phyloP scores from a whole-genome alignment of 441 rosid genomes.

The Capsella rubella region DNA sequence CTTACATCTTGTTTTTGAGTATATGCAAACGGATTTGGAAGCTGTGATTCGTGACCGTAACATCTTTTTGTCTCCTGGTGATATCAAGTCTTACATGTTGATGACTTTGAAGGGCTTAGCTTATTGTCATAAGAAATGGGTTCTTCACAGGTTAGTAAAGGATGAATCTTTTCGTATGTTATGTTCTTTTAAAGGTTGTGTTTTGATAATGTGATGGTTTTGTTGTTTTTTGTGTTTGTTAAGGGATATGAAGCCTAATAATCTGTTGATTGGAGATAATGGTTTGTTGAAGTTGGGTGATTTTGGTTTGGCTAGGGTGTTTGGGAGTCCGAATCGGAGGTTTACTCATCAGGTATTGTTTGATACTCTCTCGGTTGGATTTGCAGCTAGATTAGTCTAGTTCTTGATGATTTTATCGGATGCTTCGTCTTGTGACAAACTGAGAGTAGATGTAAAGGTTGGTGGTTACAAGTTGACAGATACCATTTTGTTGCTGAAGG shows the following conservation, averaged over 20 bases:
- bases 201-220: neutral
- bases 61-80: slow-evolving; percentile 61
- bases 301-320: slow-evolving; percentile 59
- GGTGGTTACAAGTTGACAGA: neutral
- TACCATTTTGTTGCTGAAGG: neutral
- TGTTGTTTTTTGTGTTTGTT: neutral
- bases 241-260: slow-evolving; percentile 67
- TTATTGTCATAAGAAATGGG: slow-evolving; percentile 65
- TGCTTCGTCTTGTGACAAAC: neutral
- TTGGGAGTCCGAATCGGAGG: slow-evolving; percentile 62
- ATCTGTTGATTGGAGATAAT: slow-evolving; percentile 54
- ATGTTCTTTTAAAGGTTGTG: neutral
- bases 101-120: slow-evolving; percentile 62
- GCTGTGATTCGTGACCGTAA: slow-evolving; percentile 64
- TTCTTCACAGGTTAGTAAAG: slow-evolving; percentile 50
- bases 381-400: neutral
- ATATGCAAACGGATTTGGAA: slow-evolving; percentile 67
- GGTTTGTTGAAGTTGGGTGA: slow-evolving; percentile 59
- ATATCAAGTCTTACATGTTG: slow-evolving; percentile 60
- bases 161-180: neutral
- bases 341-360: slow-evolving; percentile 57
- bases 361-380: neutral
- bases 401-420: neutral
- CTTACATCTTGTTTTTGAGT: slow-evolving; percentile 62
- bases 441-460: neutral